These are phyloP conservation scores for Trichoderma parareesei DNA, from an alignment of 495 filamentous ascomycete species.

Conservation along the genomic window DNA sequence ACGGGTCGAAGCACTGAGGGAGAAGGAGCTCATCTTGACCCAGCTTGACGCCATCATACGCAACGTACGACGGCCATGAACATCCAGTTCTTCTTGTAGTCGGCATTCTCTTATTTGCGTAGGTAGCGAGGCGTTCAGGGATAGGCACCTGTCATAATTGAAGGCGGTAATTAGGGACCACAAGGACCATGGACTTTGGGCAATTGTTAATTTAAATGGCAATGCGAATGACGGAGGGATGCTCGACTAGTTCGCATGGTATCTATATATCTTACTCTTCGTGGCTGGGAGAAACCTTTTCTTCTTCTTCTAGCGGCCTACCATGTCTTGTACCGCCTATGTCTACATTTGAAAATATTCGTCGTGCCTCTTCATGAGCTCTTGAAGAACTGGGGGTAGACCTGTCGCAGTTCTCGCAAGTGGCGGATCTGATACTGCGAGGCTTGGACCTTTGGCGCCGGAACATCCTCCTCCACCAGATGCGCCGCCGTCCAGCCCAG, in stretches of 20 bases:
- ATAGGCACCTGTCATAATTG: slow-evolving; percentile 4
- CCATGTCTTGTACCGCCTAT: no score
- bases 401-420: slow-evolving; percentile 60
- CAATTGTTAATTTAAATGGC: neutral
- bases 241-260: slow-evolving; percentile 9
- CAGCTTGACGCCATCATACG: slow-evolving; percentile 61
- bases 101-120: neutral
- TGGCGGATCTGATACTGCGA: slow-evolving; percentile 61
- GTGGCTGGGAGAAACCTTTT: neutral
- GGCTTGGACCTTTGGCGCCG: slow-evolving; percentile 48
- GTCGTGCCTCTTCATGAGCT: slow-evolving; percentile 7
- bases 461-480: slow-evolving; percentile 64
- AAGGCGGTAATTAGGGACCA: neutral
- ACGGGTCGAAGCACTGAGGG: slow-evolving; percentile 58
- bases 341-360: no score
- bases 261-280: slow-evolving; percentile 3
- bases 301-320: no score
- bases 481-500: slow-evolving; percentile 77
- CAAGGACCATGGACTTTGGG: neutral
- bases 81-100: neutral
- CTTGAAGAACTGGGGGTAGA: slow-evolving; percentile 77
- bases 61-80: slow-evolving; percentile 44
- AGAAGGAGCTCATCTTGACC: slow-evolving; percentile 58
- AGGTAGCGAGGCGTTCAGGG: slow-evolving; percentile 8
- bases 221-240: neutral